These are phyloP conservation scores for Phytophthora sp. DNA, from an alignment of 352 stramenopile species.

Conservation along the genomic window DNA sequence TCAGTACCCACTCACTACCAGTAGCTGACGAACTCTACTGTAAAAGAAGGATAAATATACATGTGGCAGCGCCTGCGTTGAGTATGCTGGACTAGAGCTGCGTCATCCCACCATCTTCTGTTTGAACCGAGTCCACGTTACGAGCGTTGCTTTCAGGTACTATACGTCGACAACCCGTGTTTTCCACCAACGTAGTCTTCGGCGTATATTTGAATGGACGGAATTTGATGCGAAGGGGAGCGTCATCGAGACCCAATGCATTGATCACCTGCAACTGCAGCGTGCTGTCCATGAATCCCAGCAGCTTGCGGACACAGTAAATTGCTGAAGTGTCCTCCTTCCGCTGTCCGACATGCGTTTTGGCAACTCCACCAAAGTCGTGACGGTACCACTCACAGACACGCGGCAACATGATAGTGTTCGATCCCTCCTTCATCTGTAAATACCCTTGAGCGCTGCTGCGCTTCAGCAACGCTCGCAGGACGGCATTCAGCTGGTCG, in stretches of 20 bases:
- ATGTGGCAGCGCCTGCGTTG: no score
- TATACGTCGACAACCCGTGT: conserved; percentile 13
- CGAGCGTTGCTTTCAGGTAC: background rate
- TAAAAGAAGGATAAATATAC: conserved; percentile 39
- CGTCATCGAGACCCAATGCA: conserved; percentile 48
- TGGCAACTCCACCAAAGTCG: conserved; percentile 51
- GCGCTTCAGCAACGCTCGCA: conserved; percentile 37
- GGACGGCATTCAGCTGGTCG: conserved; percentile 74
- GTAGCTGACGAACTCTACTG: conserved; percentile 23
- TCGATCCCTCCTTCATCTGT: conserved; percentile 37
- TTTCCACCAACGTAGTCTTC: conserved; percentile 39
- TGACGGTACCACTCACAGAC: conserved; percentile 80
- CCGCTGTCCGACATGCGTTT: conserved; percentile 20
- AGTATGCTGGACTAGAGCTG: conserved; percentile 25
- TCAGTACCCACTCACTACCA: no score
- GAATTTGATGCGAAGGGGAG: conserved; percentile 63
- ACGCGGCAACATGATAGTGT: conserved; percentile 57
- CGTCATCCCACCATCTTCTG: conserved; percentile 24
- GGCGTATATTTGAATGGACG: conserved; percentile 59
- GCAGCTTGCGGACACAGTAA: conserved; percentile 74
- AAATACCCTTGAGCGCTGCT: conserved; percentile 34
- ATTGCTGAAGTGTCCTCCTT: conserved; percentile 38
- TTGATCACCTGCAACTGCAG: conserved; percentile 56
- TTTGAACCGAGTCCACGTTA: background rate
- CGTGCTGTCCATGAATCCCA: conserved; percentile 65